Base-by-base conservation (phyloP, 208 protist genomes). In the Leptomonas pyrrhocoris region DNA sequence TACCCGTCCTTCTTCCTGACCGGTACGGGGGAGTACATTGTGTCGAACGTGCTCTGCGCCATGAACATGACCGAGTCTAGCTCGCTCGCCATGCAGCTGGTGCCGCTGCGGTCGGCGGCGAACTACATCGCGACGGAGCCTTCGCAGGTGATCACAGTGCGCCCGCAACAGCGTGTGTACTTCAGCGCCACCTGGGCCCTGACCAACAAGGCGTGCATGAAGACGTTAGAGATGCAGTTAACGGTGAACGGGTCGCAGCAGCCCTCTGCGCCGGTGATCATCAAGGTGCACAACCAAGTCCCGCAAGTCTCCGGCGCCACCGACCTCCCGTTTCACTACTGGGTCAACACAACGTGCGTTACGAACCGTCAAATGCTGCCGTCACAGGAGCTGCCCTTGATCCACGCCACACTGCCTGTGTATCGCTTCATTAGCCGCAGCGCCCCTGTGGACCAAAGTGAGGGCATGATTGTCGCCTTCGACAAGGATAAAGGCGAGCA, bases 311-410 rank as follows among this genome's bases (percentile, higher is more conserved):
- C 60, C 8, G 73, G 65, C 27, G 73, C 73, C 27, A 81, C 77
- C 18, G 86, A 94, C 66, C 68, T 85, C 23, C 86, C 92, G 9
- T 96, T 90, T 55, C 88, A 92, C 51, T 96, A 94, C 77, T 96
- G 92, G 92, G 77, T 94, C 21, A 96, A 96, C 72, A 93, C 84
- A 23, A 91, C 85, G 43, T 87, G 85, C 59, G 57, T 90, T 30
- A 89, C 86, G 49, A 96, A 96, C 68, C 77, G 89, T 31, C 73
- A 77, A n/a, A 87, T 94, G 77, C 79, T 88, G 55, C 50, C 75
- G 27, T 80, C 85, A 50, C 84, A 91, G 64, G 92, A 96, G 80
- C 77, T 94, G 48, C 89, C 92, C 16, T 69, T 92, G 25, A 81
- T 96, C 18, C 64, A 76, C 28, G 73, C 80, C 8, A 81, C 92